Base-by-base conservation (phyloP, 1,284 basidiomycete species). In the Neonothopanus nambi region DNA sequence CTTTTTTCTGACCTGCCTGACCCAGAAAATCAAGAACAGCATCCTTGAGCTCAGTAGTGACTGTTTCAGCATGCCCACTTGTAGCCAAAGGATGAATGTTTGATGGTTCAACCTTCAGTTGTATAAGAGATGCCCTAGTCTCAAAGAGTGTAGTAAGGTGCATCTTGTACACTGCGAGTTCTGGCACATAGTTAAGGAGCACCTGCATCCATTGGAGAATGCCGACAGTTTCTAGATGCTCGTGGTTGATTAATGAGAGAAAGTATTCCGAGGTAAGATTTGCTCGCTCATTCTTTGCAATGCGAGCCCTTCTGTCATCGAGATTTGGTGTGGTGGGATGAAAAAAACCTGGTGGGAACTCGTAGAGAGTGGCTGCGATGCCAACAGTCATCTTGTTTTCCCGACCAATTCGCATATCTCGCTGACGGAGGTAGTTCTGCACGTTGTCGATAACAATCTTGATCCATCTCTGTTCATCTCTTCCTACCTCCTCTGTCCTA, bases 1-100 rank as follows among this genome's bases (percentile, higher is more conserved):
- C 64, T 0, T 50, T 30, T 7, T 42, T 57, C 44, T 69, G 65
- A 0, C 69, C 68, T 5, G 60, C 51, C 56, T 71, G 70, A 1
- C 20, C 51, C 3, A 68, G 56, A 37, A 72, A 67, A 46, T 72
- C 67, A 2, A 61, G 20, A 1, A 70, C 40, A 1, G 60, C 67
- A 18, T 61, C 67, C 43, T 65, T 65, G 3, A 71, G 51, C 43
- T 72, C 69, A 0, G 67, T 61, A 0, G 60, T 63, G 0, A 63
- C 37, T 1, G 63, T 61, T 49, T 73, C 66, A 43, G 66, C 67
- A 30, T 64, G 61, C 7, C 61, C 61, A 30, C 56, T 64, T 0
- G 65, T 61, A 1, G 66, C 65, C 0, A 71, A 55, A 7, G 67
- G 63, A 45, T 65, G 59, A 4, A 66, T 46, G 3, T 57, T 51